A percentile compares a stretch with the other conserved stretches of the same genome.
Conservation (phyloP, 2,329 filamentous ascomycete species). For the Fusarium odoratissimum region DNA sequence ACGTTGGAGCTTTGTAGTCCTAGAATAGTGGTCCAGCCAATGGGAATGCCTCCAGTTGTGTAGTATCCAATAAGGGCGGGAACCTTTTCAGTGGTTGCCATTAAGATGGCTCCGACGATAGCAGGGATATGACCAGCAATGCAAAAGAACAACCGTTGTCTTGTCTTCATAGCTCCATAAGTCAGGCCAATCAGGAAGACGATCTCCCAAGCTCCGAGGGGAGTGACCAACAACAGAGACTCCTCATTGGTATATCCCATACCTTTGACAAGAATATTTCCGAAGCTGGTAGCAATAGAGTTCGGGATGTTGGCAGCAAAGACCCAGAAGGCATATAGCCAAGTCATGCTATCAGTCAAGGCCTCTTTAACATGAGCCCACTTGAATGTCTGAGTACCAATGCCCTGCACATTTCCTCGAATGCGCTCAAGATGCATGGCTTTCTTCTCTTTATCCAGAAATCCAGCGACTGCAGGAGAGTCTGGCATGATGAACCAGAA, state of each 20-base stretch:
- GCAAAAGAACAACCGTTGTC: neutral
- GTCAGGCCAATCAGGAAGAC: neutral
- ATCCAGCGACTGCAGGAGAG: neutral
- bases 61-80: slow-evolving; percentile 38
- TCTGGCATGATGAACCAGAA: slow-evolving; percentile 4
- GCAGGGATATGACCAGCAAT: slow-evolving; percentile 16
- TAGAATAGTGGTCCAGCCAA: slow-evolving; percentile 39
- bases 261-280: neutral
- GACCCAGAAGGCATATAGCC: slow-evolving; percentile 37
- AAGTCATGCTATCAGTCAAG: slow-evolving; percentile 31
- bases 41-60: slow-evolving; percentile 34
- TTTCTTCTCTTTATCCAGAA: neutral
- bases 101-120: slow-evolving; percentile 33
- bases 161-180: slow-evolving; percentile 1
- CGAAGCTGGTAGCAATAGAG: slow-evolving; percentile 18
- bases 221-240: neutral
- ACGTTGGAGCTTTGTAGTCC: slow-evolving; percentile 38
- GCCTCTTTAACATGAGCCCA: slow-evolving; percentile 34
- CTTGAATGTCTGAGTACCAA: slow-evolving; percentile 28
- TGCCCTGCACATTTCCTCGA: neutral
- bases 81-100: slow-evolving; percentile 40
- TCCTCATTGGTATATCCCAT: slow-evolving; percentile 3
- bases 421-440: slow-evolving; percentile 2
- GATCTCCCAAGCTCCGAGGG: neutral
- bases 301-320: slow-evolving; percentile 39